These are phyloP conservation scores for Cytospora mali DNA, from an alignment of 2,329 filamentous ascomycete species.

Conservation along the genomic window DNA sequence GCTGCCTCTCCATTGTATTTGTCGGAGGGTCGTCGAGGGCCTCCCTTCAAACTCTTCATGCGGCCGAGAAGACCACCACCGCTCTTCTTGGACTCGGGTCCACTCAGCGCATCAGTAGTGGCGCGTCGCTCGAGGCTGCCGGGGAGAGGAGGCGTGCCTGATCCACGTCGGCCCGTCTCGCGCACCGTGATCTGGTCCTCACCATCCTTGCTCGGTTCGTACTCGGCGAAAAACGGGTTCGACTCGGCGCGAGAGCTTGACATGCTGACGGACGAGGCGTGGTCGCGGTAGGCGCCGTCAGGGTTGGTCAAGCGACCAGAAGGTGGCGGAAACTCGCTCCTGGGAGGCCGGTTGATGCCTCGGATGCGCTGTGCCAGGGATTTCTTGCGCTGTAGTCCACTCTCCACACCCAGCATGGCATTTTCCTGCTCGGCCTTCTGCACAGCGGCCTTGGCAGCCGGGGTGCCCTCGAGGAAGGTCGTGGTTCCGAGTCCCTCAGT, in stretches of 20 bases:
- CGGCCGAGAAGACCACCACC: conserved; percentile 74
- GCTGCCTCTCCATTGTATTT: conserved; percentile 10
- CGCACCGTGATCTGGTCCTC: conserved; percentile 55
- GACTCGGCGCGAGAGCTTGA: conserved; percentile 48
- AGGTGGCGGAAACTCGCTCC: conserved; percentile 56
- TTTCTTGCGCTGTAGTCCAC: conserved; percentile 84
- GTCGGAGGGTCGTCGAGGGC: conserved; percentile 38
- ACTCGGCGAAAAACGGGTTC: conserved; percentile 87
- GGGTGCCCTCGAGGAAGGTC: conserved; percentile 92
- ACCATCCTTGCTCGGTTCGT: conserved; percentile 60
- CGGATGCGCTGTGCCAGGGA: conserved; percentile 91
- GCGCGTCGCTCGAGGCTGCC: conserved; percentile 65
- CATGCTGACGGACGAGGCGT: conserved; percentile 36
- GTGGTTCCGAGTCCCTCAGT: conserved; percentile 85
- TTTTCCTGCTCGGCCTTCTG: conserved; percentile 73
- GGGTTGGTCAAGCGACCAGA: conserved; percentile 61
- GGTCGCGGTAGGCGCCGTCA: conserved; percentile 48
- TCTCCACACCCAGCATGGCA: conserved; percentile 55
- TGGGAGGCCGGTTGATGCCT: conserved; percentile 74
- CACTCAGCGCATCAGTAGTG: conserved; percentile 58
- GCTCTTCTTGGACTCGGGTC: conserved; percentile 46
- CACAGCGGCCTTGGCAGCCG: conserved; percentile 79
- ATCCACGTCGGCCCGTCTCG: conserved; percentile 41
- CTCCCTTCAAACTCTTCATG: conserved; percentile 81
- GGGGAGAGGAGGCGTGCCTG: conserved; percentile 59